These are phyloP conservation scores for Iberis amara DNA, from an alignment of 441 rosid genomes.

Conservation along the genomic window DNA sequence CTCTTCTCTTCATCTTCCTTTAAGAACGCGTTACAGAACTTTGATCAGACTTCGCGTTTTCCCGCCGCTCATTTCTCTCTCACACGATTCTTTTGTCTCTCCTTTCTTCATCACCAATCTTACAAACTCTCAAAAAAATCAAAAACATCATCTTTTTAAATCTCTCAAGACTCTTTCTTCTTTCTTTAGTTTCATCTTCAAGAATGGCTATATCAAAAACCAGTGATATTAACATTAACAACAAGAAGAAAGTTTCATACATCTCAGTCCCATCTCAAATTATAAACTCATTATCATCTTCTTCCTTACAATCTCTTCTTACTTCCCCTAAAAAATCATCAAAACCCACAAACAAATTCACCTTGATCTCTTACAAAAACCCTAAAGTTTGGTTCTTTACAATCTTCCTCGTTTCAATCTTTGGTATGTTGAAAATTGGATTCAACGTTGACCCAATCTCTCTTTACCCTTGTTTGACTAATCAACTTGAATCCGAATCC, in stretches of 20 bases:
- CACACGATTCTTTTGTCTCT: slow-evolving; percentile 24
- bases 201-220: slow-evolving; percentile 58
- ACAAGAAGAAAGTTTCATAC: slow-evolving; percentile 49
- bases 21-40: slow-evolving; percentile 45
- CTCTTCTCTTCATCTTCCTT: slow-evolving; percentile 17
- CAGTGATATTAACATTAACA: slow-evolving; percentile 25
- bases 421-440: slow-evolving; percentile 59
- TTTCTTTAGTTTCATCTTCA: slow-evolving; percentile 1
- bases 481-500: slow-evolving; percentile 4
- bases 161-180: slow-evolving; percentile 8
- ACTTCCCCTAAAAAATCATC: slow-evolving; percentile 61
- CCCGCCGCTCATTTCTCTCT: slow-evolving; percentile 44
- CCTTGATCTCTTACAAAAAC: slow-evolving; percentile 38
- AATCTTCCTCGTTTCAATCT: slow-evolving; percentile 54
- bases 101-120: neutral
- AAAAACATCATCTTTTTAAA: too few species aligned
- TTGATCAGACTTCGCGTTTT: slow-evolving; percentile 38
- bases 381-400: slow-evolving; percentile 54
- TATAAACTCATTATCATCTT: slow-evolving; percentile 63
- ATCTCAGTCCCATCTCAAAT: slow-evolving; percentile 83
- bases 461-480: slow-evolving; percentile 42
- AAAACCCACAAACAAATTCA: slow-evolving; percentile 31
- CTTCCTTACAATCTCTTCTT: slow-evolving; percentile 63
- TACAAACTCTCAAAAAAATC: neutral
- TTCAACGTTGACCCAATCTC: slow-evolving; percentile 48